Percentiles rank a stretch among this genome's conserved stretches.
Conservation (phyloP, 331 rosid species). For the Saraca asoca region DNA sequence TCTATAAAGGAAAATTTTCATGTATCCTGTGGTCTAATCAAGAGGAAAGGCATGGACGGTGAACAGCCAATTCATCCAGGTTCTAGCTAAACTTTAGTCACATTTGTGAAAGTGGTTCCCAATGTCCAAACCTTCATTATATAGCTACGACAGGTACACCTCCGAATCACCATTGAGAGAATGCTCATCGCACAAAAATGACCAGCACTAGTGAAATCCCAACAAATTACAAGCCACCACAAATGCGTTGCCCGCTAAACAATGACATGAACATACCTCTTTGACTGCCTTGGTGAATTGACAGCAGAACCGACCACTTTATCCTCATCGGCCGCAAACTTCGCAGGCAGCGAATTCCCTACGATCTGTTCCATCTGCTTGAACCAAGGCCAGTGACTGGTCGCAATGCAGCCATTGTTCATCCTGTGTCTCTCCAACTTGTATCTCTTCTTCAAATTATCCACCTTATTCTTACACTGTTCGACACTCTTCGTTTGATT, state of each 20-base stretch:
- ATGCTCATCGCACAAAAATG: background rate
- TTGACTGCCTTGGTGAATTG: conserved; percentile 65
- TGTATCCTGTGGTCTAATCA: background rate
- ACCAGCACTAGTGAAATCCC: background rate
- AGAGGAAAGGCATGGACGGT: background rate
- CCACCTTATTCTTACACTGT: conserved; percentile 95
- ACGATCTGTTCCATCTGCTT: conserved; percentile 88
- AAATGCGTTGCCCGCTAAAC: background rate
- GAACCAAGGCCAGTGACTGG: conserved; percentile 96
- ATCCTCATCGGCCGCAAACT: conserved; percentile 69
- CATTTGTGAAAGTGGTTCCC: background rate
- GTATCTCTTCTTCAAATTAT: conserved; percentile 90
- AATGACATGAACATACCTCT: conserved; percentile 49
- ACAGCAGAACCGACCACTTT: conserved; percentile 59
- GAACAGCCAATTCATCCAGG: background rate
- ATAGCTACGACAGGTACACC: background rate
- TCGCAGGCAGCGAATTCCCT: conserved; percentile 70
- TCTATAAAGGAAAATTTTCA: no score
- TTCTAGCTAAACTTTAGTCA: background rate
- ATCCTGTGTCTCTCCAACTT: conserved; percentile 88
- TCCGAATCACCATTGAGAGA: background rate
- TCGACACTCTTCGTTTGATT: conserved; percentile 86
- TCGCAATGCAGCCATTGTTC: conserved; percentile 68
- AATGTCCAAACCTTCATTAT: background rate
- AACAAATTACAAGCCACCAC: background rate